Base-by-base conservation (phyloP, 768 basidiomycete species). In the Tulasnella sp. region DNA sequence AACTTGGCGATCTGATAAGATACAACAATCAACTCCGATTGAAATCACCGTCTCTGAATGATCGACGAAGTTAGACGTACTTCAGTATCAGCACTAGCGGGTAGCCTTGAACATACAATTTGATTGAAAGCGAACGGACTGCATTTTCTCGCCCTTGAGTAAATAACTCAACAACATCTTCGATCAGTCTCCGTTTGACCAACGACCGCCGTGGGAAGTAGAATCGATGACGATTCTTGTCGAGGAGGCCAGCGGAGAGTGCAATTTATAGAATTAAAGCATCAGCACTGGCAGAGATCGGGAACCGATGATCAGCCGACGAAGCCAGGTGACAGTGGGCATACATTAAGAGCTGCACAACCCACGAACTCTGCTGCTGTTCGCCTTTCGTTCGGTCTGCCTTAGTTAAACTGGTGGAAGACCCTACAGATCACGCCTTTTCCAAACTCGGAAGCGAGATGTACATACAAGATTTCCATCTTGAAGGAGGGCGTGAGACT, bases 401-500 rank as follows among this genome's bases (percentile, higher is more conserved):
- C 86, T 65, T 84, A 81, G 17, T 87, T 85, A 68, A 88, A 85
- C 19, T 88, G 75, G 48, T 88, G 91, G 66, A 92, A 91, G 47
- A 87, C 88, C 60, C 88, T 73, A 13, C 90, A 89, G 62, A 88
- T 90, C 65, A 82, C 71, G 10, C 91, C 80, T 24, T 73, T 75
- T 2, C 88, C 88, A 65, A 81, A 92, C n/a, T 80, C 83, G 23
- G 76, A 72, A 32, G 85, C 78, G 56, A 92, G 80, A 27, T 79
- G 80, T 65, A 82, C 83, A 42, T n/a, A n/a, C n/a, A 92, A 75
- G 62, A 87, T 79, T 61, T 88, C 87, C 66, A 90, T 88, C 0
- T 86, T 82, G 66, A 80, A 90, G 71, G 88, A 82, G 3, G 88
- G 85, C 2, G 87, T 87, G 15, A 92, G 78, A 10, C 88, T 88